Evolutionary conservation across 148 eudicot genomes (phyloP), one percentile per base, ranked within the genome.

Genomic region (Rhododendron mucronatum): DNA sequence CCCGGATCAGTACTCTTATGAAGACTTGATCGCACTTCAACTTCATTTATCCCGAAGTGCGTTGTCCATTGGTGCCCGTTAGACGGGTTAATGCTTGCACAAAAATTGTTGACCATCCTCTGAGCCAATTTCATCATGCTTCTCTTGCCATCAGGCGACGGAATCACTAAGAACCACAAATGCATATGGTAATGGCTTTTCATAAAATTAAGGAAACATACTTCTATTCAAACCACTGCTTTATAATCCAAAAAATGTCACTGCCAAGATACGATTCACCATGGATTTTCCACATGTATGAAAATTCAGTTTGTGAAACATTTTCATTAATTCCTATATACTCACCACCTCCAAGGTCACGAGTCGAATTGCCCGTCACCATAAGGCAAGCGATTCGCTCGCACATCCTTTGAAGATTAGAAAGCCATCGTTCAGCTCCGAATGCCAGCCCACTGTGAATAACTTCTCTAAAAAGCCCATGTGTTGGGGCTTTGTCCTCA

Each of bases 361-460:
- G 92, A 85, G 89, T 81, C 0, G 91, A 84, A 78, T 87, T 88
- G 79, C 83, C 80, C 14, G 91, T 80, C 33, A 88, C 88, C 89
- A 91, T 87, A 5, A 89, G 82, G 84, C 92, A 90, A 88, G 94
- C 92, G 21, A 86, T 61, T 86, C 94, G 87, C 87, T 92, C 94
- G 45, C 94, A 91, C 83, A 88, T 85, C 82, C 95, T 89, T 84
- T 94, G 94, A 73, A 95, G 93, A 63, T 91, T 86, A 48, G 87
- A 30, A 73, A 95, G 85, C 98, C 98, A 93, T 90, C 95, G 84
- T 83, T 90, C 90, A n/a, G 96, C 98, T 81, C 98, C 96, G 86
- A 92, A 95, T 76, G 92, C 95, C 80, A 85, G 63, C 55, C 93
- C 92, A 84, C 91, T 89, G 35, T 87, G 85, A 57, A 92, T 86